Evolutionary conservation across 176 grass and related monocot genomes (phyloP).

Genomic region (Tuctoria greenei): DNA sequence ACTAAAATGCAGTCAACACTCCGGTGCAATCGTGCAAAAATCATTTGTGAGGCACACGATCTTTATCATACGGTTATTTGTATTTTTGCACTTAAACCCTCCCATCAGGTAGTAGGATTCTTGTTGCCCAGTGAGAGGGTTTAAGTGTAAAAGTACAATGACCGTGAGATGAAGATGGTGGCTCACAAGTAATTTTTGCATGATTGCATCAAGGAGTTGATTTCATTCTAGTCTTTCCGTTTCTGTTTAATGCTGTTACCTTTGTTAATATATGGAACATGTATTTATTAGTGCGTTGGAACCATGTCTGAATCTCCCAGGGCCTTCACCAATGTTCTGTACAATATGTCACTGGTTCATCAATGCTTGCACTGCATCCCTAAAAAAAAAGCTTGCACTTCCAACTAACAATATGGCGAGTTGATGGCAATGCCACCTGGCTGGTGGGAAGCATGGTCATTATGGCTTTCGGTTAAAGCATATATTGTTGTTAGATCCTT

Average conservation of each 20-base stretch:
- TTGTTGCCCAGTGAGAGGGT: too few species aligned
- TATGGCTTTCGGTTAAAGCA: conserved; percentile 7
- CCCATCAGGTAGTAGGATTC: too few species aligned
- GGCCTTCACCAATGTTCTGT: not conserved
- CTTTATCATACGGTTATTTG: too few species aligned
- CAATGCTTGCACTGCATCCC: not conserved
- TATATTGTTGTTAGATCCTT: not conserved
- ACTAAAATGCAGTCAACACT: too few species aligned
- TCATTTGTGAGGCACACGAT: too few species aligned
- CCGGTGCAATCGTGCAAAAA: too few species aligned
- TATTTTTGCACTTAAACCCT: too few species aligned
- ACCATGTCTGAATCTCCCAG: not conserved
- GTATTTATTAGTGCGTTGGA: not conserved
- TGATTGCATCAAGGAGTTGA: too few species aligned
- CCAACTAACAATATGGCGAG: not conserved
- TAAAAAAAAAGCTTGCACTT: not conserved
- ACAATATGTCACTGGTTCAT: not conserved
- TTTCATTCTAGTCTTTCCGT: too few species aligned
- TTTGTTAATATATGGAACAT: not conserved
- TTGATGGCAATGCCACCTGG: conserved; percentile 17
- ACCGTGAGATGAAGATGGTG: too few species aligned
- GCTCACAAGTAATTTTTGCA: too few species aligned
- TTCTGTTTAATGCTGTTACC: not conserved
- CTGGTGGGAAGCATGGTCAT: conserved; percentile 16
- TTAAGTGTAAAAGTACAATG: too few species aligned